Conservation (phyloP, 108 stramenopile species). For the Pelagomonas calceolata region DNA sequence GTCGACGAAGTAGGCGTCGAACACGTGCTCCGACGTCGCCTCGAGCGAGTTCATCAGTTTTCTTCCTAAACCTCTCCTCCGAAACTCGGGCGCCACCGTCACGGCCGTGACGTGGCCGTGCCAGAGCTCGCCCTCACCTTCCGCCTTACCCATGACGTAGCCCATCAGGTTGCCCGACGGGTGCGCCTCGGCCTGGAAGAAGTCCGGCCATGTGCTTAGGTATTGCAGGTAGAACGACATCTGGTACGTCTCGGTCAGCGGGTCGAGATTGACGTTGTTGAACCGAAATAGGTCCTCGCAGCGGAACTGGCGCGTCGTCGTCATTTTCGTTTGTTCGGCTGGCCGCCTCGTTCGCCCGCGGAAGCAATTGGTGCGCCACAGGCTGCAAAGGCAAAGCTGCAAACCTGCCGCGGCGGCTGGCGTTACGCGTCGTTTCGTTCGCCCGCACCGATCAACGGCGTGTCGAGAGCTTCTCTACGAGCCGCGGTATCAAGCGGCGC, state of each 20-base stretch:
- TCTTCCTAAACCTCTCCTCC: slow-evolving; percentile 75
- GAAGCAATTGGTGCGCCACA: too few relatives aligned
- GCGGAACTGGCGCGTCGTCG: slow-evolving; percentile 69
- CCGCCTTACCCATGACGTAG: slow-evolving; percentile 54
- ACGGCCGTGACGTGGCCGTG: slow-evolving; percentile 98
- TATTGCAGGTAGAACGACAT: slow-evolving; percentile 81
- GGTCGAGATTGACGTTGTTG: slow-evolving; percentile 95
- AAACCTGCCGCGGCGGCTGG: too few relatives aligned
- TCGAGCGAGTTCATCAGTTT: slow-evolving; percentile 90
- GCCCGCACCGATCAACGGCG: too few relatives aligned
- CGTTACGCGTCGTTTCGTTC: too few relatives aligned
- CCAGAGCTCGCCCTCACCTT: slow-evolving; percentile 84
- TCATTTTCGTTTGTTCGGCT: too few relatives aligned
- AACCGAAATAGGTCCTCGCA: slow-evolving; percentile 89
- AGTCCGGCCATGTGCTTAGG: slow-evolving; percentile 85
- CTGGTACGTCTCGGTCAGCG: slow-evolving; percentile 82
- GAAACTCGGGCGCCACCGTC: slow-evolving; percentile 81
- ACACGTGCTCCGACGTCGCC: slow-evolving; percentile 47
- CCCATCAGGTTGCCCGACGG: slow-evolving; percentile 69
- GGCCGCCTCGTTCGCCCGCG: too few relatives aligned
- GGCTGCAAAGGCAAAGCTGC: too few relatives aligned
- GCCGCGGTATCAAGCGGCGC: too few relatives aligned
- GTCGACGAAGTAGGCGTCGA: slow-evolving; percentile 93
- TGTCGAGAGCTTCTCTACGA: too few relatives aligned
- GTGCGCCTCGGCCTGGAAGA: slow-evolving; percentile 70